phyloP scores from a whole-genome alignment of 768 basidiomycete species.

The Tulasnella sp. region DNA sequence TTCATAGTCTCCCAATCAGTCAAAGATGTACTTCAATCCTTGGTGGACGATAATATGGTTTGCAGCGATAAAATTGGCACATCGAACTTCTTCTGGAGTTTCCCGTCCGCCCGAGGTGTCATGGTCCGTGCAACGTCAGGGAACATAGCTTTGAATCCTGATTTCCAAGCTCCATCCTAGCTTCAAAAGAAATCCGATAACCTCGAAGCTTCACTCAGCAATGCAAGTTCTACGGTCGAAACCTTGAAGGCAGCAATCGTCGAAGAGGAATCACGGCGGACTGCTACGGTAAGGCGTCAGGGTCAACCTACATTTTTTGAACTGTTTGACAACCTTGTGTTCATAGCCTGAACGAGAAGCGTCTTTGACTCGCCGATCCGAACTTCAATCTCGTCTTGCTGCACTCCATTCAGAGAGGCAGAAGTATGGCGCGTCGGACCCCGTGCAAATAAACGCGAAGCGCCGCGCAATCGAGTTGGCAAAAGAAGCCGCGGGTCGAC shows the following conservation, averaged over 20 bases:
- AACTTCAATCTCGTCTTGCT: constrained; percentile 43
- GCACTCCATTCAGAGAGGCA: constrained; percentile 59
- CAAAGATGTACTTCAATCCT: constrained; percentile 81
- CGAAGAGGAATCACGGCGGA: constrained; percentile 51
- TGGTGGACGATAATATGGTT: constrained; percentile 81
- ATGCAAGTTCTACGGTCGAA: constrained; percentile 43
- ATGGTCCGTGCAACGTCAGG: constrained; percentile 41
- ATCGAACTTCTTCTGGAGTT: constrained; percentile 95
- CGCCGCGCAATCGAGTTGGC: constrained; percentile 63
- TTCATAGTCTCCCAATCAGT: constrained; percentile 74
- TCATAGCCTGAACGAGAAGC: constrained; percentile 50
- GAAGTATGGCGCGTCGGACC: constrained; percentile 79
- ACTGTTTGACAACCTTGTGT: neutral
- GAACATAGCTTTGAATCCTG: neutral
- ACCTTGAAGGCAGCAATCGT: constrained; percentile 41
- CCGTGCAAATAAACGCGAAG: constrained; percentile 69
- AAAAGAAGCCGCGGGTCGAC: constrained; percentile 74
- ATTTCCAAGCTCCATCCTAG: neutral
- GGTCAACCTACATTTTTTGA: neutral
- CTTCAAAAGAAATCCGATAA: constrained; percentile 28
- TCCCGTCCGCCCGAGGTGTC: constrained; percentile 80
- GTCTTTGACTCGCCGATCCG: constrained; percentile 44
- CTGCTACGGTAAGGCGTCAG: constrained; percentile 44
- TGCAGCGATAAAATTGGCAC: constrained; percentile 89
- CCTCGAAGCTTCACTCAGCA: constrained; percentile 51